Conservation (phyloP, 306 rosid genomes). For the Castanea mollissima region DNA sequence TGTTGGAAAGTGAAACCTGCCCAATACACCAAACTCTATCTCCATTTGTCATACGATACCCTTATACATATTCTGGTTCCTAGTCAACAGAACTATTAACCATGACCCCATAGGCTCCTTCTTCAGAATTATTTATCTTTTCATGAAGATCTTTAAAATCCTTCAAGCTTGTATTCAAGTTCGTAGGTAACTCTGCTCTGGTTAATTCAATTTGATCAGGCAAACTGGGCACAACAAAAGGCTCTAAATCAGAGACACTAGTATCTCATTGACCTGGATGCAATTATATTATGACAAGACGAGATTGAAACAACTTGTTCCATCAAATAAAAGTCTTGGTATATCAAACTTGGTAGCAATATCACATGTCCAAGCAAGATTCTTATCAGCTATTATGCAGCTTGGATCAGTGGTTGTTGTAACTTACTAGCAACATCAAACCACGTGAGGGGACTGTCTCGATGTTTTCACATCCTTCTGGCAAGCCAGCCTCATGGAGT, state of each 20-base stretch:
- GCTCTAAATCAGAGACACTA: background rate
- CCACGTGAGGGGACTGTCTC: background rate
- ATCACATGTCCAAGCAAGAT: conserved; percentile 23
- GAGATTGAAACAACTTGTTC: conserved; percentile 20
- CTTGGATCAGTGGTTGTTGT: conserved; percentile 15
- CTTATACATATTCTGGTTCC: conserved; percentile 18
- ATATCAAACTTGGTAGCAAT: conserved; percentile 19
- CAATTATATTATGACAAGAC: conserved; percentile 3
- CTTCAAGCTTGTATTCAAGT: background rate
- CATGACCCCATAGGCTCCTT: conserved; percentile 21
- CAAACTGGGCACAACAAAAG: conserved; percentile 20
- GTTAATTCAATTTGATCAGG: conserved; percentile 27
- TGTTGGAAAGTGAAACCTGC: background rate
- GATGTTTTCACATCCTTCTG: conserved; percentile 29
- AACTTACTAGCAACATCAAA: conserved; percentile 7
- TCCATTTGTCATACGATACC: conserved; percentile 9
- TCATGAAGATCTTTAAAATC: conserved; percentile 6
- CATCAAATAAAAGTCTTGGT: conserved; percentile 28
- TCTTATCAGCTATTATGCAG: conserved; percentile 11
- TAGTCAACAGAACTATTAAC: conserved; percentile 28
- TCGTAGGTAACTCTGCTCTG: conserved; percentile 7
- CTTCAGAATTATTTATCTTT: conserved; percentile 11
- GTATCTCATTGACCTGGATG: background rate
- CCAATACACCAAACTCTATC: conserved; percentile 37
- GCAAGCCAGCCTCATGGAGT: conserved; percentile 20